Evolutionary conservation across 2,329 filamentous ascomycete species (phyloP).

Genomic region (Aureobasidium sp.): DNA sequence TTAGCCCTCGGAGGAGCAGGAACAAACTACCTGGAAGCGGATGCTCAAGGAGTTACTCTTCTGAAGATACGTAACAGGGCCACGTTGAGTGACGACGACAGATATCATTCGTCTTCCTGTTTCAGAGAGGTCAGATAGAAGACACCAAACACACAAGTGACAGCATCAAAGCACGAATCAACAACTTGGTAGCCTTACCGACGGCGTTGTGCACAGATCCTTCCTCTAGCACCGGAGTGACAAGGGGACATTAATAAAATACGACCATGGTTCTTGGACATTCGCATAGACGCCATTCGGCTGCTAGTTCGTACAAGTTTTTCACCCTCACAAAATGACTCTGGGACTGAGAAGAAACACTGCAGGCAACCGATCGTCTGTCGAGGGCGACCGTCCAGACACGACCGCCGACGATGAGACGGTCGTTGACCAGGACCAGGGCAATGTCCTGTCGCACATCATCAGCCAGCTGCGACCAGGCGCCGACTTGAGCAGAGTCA

Average conservation of each 20-base stretch:
- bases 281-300: slow-evolving; percentile 39
- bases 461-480: slow-evolving; percentile 94
- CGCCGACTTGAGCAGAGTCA: slow-evolving; percentile 88
- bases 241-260: slow-evolving; percentile 2
- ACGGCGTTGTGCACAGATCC: slow-evolving; percentile 10
- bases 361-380: slow-evolving; percentile 34
- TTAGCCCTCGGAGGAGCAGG: neutral
- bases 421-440: slow-evolving; percentile 83
- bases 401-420: slow-evolving; percentile 49
- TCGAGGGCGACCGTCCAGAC: slow-evolving; percentile 33
- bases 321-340: slow-evolving; percentile 1
- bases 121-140: neutral
- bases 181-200: neutral
- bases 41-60: neutral
- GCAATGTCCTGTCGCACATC: slow-evolving; percentile 93
- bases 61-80: slow-evolving; percentile 9
- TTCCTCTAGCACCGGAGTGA: neutral
- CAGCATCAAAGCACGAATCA: neutral
- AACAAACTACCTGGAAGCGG: slow-evolving; percentile 5
- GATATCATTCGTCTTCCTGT: neutral
- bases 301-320: slow-evolving; percentile 30
- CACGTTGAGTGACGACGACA: slow-evolving; percentile 3
- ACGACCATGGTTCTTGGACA: slow-evolving; percentile 40
- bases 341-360: slow-evolving; percentile 8
- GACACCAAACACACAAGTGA: neutral